Base-by-base conservation (phyloP, 441 rosid species). In the Francoa sonchifolia region DNA sequence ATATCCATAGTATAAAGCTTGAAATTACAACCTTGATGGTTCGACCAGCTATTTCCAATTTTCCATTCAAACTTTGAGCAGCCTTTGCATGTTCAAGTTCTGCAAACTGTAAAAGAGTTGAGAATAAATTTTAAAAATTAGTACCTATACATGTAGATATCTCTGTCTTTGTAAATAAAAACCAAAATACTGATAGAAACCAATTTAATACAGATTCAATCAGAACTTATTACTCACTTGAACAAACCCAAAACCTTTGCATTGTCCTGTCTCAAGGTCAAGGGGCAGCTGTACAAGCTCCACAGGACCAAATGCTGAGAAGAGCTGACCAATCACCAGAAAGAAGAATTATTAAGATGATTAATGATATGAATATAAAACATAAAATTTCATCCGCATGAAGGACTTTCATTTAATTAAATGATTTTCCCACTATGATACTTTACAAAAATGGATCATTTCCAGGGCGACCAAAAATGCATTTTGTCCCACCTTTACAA, bases 191-290 rank as follows among this genome's bases (percentile, higher is more conserved):
- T 20, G 2, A 7, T 36, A 39, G 33, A 8, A 31, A 20, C n/a
- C 38, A 49, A 19, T 14, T 15, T 37, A 19, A 3, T 12, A 13
- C 25, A 39, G 15, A n/a, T n/a, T 31, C 48, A 59, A 52, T 19
- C 35, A 46, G 21, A 39, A 32, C 39, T 19, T 33, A 38, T 23
- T 22, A 72, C 85, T 44, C 41, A 82, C 96, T 73, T 87, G 96
- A 60, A 87, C 79, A 76, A 87, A 87, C 48, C 92, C 96, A 47
- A 74, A 87, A 46, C 96, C 96, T 58, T 87, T 87, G 77, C 96
- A 82, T 53, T 82, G 96, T 30, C 94, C 86, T 19, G 89, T 79
- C 63, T 82, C 96, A 47, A 64, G 66, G 68, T 87, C 96, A 60
- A 76, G 85, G 19, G 96, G 96, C 44, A 87, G 69, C 61, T 87